Conservation (phyloP, 306 rosid species). For the Trifolium repens region DNA sequence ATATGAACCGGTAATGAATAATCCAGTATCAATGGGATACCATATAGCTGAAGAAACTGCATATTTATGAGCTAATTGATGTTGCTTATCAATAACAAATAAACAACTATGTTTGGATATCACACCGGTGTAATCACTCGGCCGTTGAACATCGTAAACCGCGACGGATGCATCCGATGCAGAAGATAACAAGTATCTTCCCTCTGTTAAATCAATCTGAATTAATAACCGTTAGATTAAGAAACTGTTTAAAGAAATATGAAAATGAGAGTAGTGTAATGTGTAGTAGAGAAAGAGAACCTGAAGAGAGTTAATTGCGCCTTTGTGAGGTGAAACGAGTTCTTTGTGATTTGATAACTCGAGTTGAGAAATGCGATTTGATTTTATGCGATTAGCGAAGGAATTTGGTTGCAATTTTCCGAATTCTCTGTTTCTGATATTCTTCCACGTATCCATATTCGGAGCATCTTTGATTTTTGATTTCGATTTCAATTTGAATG, state of each 20-base stretch:
- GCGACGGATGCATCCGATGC: slow-evolving; percentile 86
- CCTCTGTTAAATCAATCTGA: slow-evolving; percentile 89
- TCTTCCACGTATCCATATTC: slow-evolving; percentile 92
- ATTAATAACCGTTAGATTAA: slow-evolving; percentile 50
- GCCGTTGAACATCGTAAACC: slow-evolving; percentile 75
- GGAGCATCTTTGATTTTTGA: slow-evolving; percentile 67
- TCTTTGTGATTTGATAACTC: slow-evolving; percentile 78
- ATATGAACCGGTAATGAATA: slow-evolving; percentile 84
- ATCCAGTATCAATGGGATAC: slow-evolving; percentile 92
- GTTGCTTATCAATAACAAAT: slow-evolving; percentile 73
- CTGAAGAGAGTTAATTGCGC: slow-evolving; percentile 87
- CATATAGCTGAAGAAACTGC: slow-evolving; percentile 87
- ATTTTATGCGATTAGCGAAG: slow-evolving; percentile 73
- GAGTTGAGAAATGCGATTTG: slow-evolving; percentile 62
- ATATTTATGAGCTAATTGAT: slow-evolving; percentile 68
- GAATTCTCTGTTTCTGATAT: slow-evolving; percentile 86
- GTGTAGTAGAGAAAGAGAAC: slow-evolving; percentile 23
- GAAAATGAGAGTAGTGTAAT: not conserved
- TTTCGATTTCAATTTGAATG: not conserved
- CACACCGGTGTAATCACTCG: slow-evolving; percentile 53
- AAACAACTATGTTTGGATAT: slow-evolving; percentile 64
- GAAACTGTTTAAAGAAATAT: not conserved
- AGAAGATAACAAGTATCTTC: slow-evolving; percentile 75
- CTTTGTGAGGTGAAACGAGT: slow-evolving; percentile 76
- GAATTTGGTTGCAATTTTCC: slow-evolving; percentile 64